These are phyloP conservation scores for Cercospora zeae-maydis DNA, from an alignment of 2,329 filamentous ascomycete species.

Conservation along the genomic window DNA sequence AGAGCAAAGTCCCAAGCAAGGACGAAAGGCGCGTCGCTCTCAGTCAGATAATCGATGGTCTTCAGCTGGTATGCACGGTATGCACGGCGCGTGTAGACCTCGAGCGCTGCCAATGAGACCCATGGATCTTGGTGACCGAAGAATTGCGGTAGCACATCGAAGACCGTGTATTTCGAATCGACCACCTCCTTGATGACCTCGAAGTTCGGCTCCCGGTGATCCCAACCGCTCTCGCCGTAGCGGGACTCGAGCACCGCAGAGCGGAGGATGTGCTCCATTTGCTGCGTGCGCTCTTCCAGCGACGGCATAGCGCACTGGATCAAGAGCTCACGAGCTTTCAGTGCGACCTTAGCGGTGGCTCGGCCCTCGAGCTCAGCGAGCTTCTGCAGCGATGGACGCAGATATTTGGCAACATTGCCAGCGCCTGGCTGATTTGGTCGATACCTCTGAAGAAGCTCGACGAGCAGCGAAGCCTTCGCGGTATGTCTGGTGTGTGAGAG, in stretches of 20 bases:
- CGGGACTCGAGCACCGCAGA: constrained; percentile 95
- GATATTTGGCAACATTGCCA: constrained; percentile 82
- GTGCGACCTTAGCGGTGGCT: constrained; percentile 86
- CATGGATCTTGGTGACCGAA: constrained; percentile 91
- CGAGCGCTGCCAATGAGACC: constrained; percentile 88
- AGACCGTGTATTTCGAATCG: constrained; percentile 97
- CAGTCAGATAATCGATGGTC: constrained; percentile 79
- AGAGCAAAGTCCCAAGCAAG: constrained; percentile 95
- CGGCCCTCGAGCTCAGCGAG: constrained; percentile 86
- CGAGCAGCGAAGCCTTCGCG: constrained; percentile 87
- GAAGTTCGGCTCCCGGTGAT: constrained; percentile 86
- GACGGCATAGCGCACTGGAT: constrained; percentile 97
- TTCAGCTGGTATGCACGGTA: constrained; percentile 95
- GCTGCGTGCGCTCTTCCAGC: constrained; percentile 85
- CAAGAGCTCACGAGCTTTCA: constrained; percentile 95
- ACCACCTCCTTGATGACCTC: constrained; percentile 95
- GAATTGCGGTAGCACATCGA: constrained; percentile 92
- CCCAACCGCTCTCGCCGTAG: constrained; percentile 95
- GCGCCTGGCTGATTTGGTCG: constrained; percentile 88
- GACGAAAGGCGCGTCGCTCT: constrained; percentile 70
- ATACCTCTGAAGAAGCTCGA: constrained; percentile 91
- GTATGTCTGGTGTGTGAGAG: constrained; percentile 90
- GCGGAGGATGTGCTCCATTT: constrained; percentile 98
- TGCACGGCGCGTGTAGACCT: constrained; percentile 92
- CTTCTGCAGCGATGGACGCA: constrained; percentile 76